Evolutionary conservation across 1,284 basidiomycete species (phyloP), one percentile per base, ranked within the genome.

Genomic region (Meira nashicola): DNA sequence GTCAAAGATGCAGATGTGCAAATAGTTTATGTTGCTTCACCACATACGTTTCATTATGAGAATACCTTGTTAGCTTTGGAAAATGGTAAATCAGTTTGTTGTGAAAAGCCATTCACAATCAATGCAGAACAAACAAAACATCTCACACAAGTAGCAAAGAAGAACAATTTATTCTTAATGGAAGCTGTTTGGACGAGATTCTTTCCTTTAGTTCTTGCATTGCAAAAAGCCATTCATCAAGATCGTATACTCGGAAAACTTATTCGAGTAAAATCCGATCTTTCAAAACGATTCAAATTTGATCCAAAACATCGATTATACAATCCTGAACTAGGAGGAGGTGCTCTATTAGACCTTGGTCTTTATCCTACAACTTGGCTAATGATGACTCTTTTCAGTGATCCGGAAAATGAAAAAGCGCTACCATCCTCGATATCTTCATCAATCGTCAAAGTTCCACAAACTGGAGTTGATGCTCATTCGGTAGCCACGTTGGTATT

Each of bases 11-110:
- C 82, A 63, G 86, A 88, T 44, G 62, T 83, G 65, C 67, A 82
- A 51, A 79, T 65, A 43, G 51, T 64, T 39, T 62, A 83, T 60
- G 23, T 74, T 85, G 88, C 89, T 21, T 92, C 92, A 0, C 92
- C 91, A 4, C 90, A 94, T 76, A 88, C 89, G 0, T 82, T 83
- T 62, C 92, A 95, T 81, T 90, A 90, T 76, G 81, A 83, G 59
- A 89, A 90, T 70, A 85, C 89, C 0, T 81, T 88, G 64, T 86
- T 85, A 53, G 88, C 88, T 8, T 84, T 93, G 62, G 83, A 85
- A 57, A 88, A 87, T 1, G 86, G 86, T 54, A 95, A 93, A 79
- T 84, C 92, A 77, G 87, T 94, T 19, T 84, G 60, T 39, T 73
- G 71, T 38, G 72, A 74, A 82, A 83, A 83, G 68, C 78, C 81